Evolutionary conservation across 257 asterid species (phyloP).

Genomic region (Buddleja alternifolia): DNA sequence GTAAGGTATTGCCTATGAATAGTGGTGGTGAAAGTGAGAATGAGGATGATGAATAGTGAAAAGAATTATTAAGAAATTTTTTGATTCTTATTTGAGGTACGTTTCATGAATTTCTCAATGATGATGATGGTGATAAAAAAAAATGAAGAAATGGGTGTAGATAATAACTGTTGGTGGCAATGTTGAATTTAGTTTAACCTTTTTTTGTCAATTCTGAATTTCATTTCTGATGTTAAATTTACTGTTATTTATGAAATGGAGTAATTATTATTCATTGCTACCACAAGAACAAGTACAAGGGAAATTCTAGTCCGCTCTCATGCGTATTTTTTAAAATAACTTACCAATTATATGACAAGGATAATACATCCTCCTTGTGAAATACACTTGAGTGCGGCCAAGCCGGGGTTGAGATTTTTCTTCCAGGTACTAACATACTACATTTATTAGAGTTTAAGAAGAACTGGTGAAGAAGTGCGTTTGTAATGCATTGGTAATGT

Average conservation of each 20-base stretch:
- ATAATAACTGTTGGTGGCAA: conserved; percentile 36
- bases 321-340: no score
- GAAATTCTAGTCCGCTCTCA: no score
- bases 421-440: background rate
- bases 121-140: conserved; percentile 29
- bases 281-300: background rate
- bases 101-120: conserved; percentile 25
- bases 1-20: conserved; percentile 55
- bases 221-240: conserved; percentile 3
- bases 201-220: conserved; percentile 12
- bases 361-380: no score
- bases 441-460: background rate
- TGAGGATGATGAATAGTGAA: conserved; percentile 37
- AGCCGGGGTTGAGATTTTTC: no score
- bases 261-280: conserved; percentile 2
- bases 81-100: conserved; percentile 28
- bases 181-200: conserved; percentile 28
- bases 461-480: background rate
- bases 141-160: conserved; percentile 36
- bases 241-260: background rate
- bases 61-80: conserved; percentile 1
- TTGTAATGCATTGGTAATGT: background rate
- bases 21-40: conserved; percentile 56
- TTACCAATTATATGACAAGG: no score
- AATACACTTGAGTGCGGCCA: no score